phyloP scores from a whole-genome alignment of 257 asterid genomes.

The Solanum ossicruentum region DNA sequence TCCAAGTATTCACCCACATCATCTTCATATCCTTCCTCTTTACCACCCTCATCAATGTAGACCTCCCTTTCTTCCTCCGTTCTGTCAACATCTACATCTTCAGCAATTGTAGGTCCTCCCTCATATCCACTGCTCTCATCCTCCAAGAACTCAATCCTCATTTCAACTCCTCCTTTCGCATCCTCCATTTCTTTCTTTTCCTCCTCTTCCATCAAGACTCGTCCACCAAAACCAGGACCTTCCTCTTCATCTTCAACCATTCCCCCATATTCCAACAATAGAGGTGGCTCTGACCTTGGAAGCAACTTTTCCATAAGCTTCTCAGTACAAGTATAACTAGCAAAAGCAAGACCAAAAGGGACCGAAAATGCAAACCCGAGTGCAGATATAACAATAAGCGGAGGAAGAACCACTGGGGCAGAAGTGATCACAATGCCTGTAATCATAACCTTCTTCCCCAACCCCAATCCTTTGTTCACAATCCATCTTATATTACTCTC shows the following conservation, averaged over 20 bases:
- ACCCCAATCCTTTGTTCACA: constrained; percentile 19
- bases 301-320: constrained; percentile 57
- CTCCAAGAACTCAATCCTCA: constrained; percentile 10
- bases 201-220: background rate
- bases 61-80: background rate
- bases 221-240: background rate
- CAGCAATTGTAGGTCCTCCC: background rate
- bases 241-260: background rate
- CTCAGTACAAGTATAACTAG: constrained; percentile 54
- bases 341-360: constrained; percentile 48
- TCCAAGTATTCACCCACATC: background rate
- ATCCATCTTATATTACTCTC: constrained; percentile 30
- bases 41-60: background rate
- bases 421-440: constrained; percentile 55
- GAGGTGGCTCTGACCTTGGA: constrained; percentile 13
- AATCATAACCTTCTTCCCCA: constrained; percentile 46
- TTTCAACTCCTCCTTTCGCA: constrained; percentile 4
- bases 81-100: background rate
- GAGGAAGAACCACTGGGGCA: constrained; percentile 62
- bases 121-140: background rate
- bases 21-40: background rate
- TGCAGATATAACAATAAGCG: constrained; percentile 39
- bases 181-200: constrained; percentile 4
- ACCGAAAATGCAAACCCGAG: constrained; percentile 45
- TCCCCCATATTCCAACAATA: constrained; percentile 6